Evolutionary conservation across 495 filamentous ascomycete genomes (phyloP).

Genomic region (Neurospora cerealis): DNA sequence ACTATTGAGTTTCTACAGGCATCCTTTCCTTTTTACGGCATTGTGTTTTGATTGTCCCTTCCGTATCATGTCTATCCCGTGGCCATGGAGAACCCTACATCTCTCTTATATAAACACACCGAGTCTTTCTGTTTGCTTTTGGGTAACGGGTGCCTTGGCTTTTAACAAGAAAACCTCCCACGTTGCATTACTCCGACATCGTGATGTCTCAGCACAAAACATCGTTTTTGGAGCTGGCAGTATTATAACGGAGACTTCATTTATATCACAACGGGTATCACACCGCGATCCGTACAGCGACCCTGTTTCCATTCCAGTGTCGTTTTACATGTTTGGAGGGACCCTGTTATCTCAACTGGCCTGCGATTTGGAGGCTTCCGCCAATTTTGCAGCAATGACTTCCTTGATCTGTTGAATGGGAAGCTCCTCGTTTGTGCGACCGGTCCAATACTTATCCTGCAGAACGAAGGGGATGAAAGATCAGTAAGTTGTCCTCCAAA

Average conservation of each 20-base stretch:
- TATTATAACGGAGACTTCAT: not conserved
- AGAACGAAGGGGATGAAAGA: not conserved
- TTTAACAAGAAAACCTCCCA: not conserved
- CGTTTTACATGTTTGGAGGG: not conserved
- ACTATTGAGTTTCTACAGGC: not conserved
- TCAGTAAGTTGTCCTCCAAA: not conserved
- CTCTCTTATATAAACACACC: not conserved
- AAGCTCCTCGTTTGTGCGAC: conserved; percentile 39
- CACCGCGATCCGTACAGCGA: not conserved
- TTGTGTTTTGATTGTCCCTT: not conserved
- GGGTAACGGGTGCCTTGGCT: not conserved
- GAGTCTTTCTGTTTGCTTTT: not conserved
- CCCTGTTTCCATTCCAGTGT: not conserved
- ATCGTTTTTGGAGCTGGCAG: not conserved
- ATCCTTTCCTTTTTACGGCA: not conserved
- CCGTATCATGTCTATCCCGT: not conserved
- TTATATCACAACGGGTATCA: not conserved
- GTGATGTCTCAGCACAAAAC: not conserved
- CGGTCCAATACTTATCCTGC: conserved; percentile 51
- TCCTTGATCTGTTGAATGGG: conserved; percentile 45
- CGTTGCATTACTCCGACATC: not conserved
- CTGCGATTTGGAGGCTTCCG: conserved; percentile 12
- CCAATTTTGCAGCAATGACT: conserved; percentile 32
- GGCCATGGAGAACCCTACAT: not conserved
- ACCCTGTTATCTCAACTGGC: not conserved